Base-by-base conservation (phyloP, 2,329 filamentous ascomycete species). In the Xylariaceae sp. region DNA sequence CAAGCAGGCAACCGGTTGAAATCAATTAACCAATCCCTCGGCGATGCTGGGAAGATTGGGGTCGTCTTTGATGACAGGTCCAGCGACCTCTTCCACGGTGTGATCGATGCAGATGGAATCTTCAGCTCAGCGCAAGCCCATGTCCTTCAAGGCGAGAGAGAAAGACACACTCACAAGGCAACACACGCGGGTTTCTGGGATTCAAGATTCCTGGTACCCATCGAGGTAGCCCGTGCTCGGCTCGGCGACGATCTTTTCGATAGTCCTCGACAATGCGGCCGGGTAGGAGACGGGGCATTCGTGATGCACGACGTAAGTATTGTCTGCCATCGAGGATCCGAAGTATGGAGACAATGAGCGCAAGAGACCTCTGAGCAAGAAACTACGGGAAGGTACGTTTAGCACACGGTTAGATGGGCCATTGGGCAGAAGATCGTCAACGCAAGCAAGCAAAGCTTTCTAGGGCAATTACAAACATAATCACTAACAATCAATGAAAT, bases 61-160 rank as follows among this genome's bases (percentile, higher is more conserved):
- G 11, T 61, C 14, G 6, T 14, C 12, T 61, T 61, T 31, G n/a
- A 54, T 34, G 58, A 62, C 31, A 55, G 51, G 5, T 18, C 47
- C 1, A 13, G 9, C 1, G 45, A 31, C 2, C 18, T 47, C 3
- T 59, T 56, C 33, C 57, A 60, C n/a, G 57, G 42, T 3, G 52
- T 61, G 2, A 60, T 60, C 10, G 57, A 55, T 6, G 55, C 59
- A 5, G 59, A 61, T 18, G 59, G 57, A 12, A 53, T 61, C 5
- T 58, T 55, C 39, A 54, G 59, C 48, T 33, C n/a, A 1, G 48
- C 58, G 5, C 54, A 57, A 2, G 31, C 45, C 2, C 18, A 60
- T n/a, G 51, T 62, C 4, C 12, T 60, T 1, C 18, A 16, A n/a
- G 16, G 13, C 16, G 14, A 47, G 1, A 31, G 31, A 2, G 16